Percentiles rank a stretch among this genome's conserved stretches.
These are phyloP conservation scores for Coemansia sp. DNA, from an alignment of 371 early-diverging fungal species.

Conservation along the genomic window DNA sequence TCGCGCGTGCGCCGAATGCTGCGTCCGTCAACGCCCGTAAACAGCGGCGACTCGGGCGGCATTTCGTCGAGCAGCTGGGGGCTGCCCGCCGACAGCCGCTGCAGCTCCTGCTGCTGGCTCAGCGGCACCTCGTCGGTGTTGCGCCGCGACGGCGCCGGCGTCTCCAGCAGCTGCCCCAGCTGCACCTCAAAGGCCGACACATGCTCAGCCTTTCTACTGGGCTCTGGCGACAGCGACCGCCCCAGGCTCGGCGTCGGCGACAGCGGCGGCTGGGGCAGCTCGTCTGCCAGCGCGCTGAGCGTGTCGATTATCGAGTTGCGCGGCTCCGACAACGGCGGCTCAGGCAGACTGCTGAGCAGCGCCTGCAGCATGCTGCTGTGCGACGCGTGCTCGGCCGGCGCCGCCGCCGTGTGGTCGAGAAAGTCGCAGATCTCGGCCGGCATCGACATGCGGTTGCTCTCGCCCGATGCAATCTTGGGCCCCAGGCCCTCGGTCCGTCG, in stretches of 20 bases:
- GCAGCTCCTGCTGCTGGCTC: conserved; percentile 18
- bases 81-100: conserved; percentile 6
- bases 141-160: conserved; percentile 39
- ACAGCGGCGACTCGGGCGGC: conserved; percentile 35
- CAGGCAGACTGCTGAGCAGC: conserved; percentile 42
- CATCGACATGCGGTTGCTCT: conserved; percentile 31
- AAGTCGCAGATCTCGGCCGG: conserved; percentile 27
- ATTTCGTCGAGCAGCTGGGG: conserved; percentile 21
- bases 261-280: conserved; percentile 29
- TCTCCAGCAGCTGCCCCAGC: too few relatives aligned
- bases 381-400: neutral
- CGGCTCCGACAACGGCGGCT: conserved; percentile 27
- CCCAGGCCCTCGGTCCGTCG: conserved; percentile 23
- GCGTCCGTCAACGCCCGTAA: neutral
- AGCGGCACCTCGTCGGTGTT: conserved; percentile 37
- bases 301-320: conserved; percentile 10
- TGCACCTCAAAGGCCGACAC: too few relatives aligned
- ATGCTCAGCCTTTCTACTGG: too few relatives aligned
- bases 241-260: conserved; percentile 9
- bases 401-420: conserved; percentile 16
- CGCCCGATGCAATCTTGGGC: conserved; percentile 4
- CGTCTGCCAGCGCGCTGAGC: conserved; percentile 29
- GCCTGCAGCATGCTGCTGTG: conserved; percentile 36
- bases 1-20: conserved; percentile 19
- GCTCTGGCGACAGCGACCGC: neutral